phyloP scores from a whole-genome alignment of 805 yeast genomes.

The Metschnikowia corniflorae region DNA sequence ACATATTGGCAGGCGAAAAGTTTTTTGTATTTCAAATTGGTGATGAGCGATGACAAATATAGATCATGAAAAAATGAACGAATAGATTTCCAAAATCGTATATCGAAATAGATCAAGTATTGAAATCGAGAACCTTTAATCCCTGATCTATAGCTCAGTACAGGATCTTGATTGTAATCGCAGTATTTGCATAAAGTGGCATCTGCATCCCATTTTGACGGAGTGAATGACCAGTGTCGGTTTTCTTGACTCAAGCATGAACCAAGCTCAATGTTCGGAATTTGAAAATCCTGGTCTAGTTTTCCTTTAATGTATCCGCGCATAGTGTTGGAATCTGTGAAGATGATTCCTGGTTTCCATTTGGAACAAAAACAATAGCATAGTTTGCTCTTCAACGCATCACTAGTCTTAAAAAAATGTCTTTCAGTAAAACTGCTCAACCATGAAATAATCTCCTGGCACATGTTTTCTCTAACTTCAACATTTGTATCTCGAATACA shows the following conservation, averaged over 20 bases:
- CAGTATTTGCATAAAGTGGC: slow-evolving; percentile 43
- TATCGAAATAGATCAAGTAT: slow-evolving; percentile 60
- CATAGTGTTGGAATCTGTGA: slow-evolving; percentile 6
- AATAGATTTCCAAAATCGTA: slow-evolving; percentile 65
- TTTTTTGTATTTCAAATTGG: slow-evolving; percentile 52
- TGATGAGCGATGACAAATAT: slow-evolving; percentile 60
- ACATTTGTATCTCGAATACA: slow-evolving; percentile 68
- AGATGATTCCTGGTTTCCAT: slow-evolving; percentile 54
- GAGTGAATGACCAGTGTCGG: slow-evolving; percentile 38
- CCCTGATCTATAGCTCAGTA: slow-evolving; percentile 24
- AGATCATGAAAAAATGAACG: slow-evolving; percentile 59
- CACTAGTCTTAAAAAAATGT: slow-evolving; percentile 48
- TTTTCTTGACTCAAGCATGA: slow-evolving; percentile 8
- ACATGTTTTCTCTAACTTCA: slow-evolving; percentile 75
- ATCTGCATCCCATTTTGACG: slow-evolving; percentile 47
- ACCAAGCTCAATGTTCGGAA: slow-evolving; percentile 31
- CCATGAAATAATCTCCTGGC: slow-evolving; percentile 69
- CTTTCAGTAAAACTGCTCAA: slow-evolving; percentile 54
- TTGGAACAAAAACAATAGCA: slow-evolving; percentile 56
- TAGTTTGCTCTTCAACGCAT: slow-evolving; percentile 45
- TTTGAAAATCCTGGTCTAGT: slow-evolving; percentile 31
- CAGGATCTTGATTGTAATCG: slow-evolving; percentile 36
- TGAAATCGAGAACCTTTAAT: slow-evolving; percentile 54
- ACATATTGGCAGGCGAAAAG: slow-evolving; percentile 76
- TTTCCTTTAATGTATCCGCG: slow-evolving; percentile 28